Conservation (phyloP, 768 basidiomycete species). For the Podaxis carcinomalis region DNA sequence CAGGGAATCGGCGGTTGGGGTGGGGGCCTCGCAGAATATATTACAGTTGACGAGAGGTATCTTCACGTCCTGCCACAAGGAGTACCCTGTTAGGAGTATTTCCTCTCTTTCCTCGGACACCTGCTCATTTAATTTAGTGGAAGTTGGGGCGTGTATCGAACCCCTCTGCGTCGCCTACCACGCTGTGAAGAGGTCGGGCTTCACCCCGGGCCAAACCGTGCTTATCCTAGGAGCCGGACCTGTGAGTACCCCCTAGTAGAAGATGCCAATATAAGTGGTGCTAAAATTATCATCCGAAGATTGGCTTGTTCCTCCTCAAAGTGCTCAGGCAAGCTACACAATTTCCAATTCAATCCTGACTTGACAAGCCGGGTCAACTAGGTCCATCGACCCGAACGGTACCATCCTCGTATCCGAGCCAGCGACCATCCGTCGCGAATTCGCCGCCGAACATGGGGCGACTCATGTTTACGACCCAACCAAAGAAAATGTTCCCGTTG, state of each 20-base stretch:
- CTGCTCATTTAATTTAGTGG: slow-evolving; percentile 26
- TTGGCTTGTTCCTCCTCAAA: slow-evolving; percentile 35
- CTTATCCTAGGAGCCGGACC: slow-evolving; percentile 44
- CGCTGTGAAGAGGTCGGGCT: slow-evolving; percentile 36
- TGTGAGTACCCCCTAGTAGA: slow-evolving; percentile 20
- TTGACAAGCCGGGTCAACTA: slow-evolving; percentile 3
- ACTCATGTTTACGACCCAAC: slow-evolving; percentile 32
- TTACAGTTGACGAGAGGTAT: slow-evolving; percentile 28
- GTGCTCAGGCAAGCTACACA: slow-evolving; percentile 26
- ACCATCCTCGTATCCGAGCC: slow-evolving; percentile 38
- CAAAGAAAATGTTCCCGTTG: slow-evolving; percentile 22
- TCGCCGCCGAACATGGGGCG: slow-evolving; percentile 34
- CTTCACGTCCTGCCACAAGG: slow-evolving; percentile 34
- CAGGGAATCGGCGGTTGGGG: slow-evolving; percentile 35
- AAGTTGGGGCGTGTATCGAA: slow-evolving; percentile 43
- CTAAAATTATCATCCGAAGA: slow-evolving; percentile 18
- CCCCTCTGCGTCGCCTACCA: slow-evolving; percentile 45
- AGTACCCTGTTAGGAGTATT: slow-evolving; percentile 29
- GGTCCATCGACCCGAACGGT: slow-evolving; percentile 23
- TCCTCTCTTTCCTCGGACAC: not conserved
- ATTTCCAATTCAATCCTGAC: not conserved
- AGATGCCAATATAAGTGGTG: not conserved
- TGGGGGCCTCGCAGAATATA: slow-evolving; percentile 42
- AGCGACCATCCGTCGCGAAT: slow-evolving; percentile 29
- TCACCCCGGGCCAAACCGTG: slow-evolving; percentile 31